phyloP scores from a whole-genome alignment of 257 asterid genomes.

The Petunia secreta region DNA sequence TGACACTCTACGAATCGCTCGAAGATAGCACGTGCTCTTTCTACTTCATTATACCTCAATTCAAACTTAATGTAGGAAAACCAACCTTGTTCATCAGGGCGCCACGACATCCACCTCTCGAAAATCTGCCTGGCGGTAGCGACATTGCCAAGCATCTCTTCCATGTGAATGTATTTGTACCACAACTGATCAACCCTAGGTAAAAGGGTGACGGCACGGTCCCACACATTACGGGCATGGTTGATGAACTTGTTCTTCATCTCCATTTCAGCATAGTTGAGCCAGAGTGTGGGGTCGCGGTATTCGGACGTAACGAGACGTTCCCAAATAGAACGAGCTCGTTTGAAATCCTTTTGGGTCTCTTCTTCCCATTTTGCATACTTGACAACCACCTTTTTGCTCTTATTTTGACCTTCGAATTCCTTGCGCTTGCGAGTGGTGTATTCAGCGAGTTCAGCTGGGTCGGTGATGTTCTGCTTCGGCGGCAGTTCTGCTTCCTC shows the following conservation, averaged over 20 bases:
- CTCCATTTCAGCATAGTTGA: conserved; percentile 83
- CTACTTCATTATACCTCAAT: conserved; percentile 70
- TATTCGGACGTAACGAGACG: conserved; percentile 83
- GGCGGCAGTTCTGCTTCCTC: conserved; percentile 88
- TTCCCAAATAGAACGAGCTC: conserved; percentile 90
- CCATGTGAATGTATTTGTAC: conserved; percentile 20
- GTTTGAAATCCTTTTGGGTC: conserved; percentile 68
- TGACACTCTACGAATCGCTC: conserved; percentile 68
- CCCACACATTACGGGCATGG: conserved; percentile 84
- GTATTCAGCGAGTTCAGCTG: conserved; percentile 69
- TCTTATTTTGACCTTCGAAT: conserved; percentile 72
- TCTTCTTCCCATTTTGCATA: conserved; percentile 88
- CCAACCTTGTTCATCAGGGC: conserved; percentile 94
- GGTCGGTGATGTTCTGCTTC: conserved; percentile 79
- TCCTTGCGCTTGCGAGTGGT: conserved; percentile 81
- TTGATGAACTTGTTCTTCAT: conserved; percentile 77
- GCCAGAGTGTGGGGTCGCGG: conserved; percentile 78
- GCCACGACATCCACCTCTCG: conserved; percentile 90
- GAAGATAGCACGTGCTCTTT: conserved; percentile 70
- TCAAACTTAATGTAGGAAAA: conserved; percentile 79
- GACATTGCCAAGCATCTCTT: conserved; percentile 79
- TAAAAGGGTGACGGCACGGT: conserved; percentile 63
- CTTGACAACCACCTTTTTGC: conserved; percentile 80
- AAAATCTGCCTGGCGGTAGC: conserved; percentile 77
- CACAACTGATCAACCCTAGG: conserved; percentile 48